Conservation (phyloP, 306 rosid species). For the Cucumis melo region DNA sequence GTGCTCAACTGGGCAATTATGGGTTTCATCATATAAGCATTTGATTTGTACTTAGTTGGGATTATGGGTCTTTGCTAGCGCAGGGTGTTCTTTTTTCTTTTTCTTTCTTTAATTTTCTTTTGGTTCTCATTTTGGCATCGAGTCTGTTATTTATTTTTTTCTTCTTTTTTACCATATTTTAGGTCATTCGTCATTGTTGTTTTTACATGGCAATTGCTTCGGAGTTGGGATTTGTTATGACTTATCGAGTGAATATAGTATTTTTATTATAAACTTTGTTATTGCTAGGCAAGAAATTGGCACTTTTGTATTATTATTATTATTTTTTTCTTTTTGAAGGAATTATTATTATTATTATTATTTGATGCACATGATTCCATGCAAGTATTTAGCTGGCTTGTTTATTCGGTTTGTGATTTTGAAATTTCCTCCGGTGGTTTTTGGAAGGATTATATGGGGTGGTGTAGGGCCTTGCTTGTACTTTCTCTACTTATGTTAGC, state of each 20-base stretch:
- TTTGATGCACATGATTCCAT: neutral
- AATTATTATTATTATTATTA: too few relatives aligned
- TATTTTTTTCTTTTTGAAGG: too few relatives aligned
- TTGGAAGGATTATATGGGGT: neutral
- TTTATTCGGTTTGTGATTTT: neutral
- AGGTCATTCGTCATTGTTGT: conserved; percentile 6
- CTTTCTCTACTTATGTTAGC: neutral
- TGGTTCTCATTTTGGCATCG: neutral
- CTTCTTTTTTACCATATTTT: neutral
- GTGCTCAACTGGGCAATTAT: conserved; percentile 1
- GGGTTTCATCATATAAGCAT: conserved; percentile 7
- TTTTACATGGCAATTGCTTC: conserved; percentile 4
- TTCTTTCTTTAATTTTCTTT: too few relatives aligned
- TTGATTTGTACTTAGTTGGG: conserved; percentile 1
- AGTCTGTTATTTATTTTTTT: neutral
- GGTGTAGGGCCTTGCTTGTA: neutral
- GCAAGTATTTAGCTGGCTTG: neutral
- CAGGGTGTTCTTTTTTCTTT: neutral
- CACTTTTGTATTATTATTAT: neutral
- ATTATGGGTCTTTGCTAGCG: conserved; percentile 3
- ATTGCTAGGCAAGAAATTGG: neutral
- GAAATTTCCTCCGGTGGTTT: neutral
- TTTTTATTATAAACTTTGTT: neutral
- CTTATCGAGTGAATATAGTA: conserved; percentile 7
- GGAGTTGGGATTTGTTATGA: conserved; percentile 5